Evolutionary conservation across 2,329 filamentous ascomycete species (phyloP), one percentile per base, ranked within the genome.

Genomic region (Neopestalotiopsis rosae): DNA sequence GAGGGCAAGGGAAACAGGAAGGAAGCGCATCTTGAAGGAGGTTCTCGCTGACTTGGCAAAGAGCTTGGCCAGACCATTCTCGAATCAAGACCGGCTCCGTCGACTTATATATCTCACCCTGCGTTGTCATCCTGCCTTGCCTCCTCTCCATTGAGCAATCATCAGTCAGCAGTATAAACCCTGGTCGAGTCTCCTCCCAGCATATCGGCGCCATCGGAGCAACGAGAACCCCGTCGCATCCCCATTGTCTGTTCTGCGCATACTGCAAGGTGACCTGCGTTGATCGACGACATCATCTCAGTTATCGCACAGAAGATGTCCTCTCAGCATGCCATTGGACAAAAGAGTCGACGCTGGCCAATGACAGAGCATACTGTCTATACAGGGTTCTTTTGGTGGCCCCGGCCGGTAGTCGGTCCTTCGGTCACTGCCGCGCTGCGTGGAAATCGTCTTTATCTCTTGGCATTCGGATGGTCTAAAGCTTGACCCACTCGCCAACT

Each of bases 1-100:
- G 45, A 69, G 61, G 30, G 67, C 63, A 24, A 65, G 42, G 62
- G 68, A 34, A 49, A 65, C 67, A n/a, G 34, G 64, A 40, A 56
- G 64, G 20, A 57, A 40, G 45, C 32, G 64, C 64, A 66, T 66
- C 24, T 24, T 65, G 38, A 28, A 20, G 62, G 40, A 17, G 59
- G 59, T 17, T 59, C 57, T 30, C n/a, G 59, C 30, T 34, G 59
- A 62, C 28, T 34, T 62, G 32, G 24, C 57, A 34, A 59, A 59
- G 30, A 59, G 57, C 57, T 34, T 59, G 45, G n/a, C 57, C 24
- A 30, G 28, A 59, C 9, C 57, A 14, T 28, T 30, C 30, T 59
- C 13, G 30, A 14, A 28, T 28, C 30, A 59, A 17, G 57, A 30
- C 30, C 3, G n/a, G 34, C 28, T 13, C 30, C 10, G 59, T 62